These are phyloP conservation scores for Talaromyces rugulosus DNA, from an alignment of 2,329 filamentous ascomycete species.

Conservation along the genomic window DNA sequence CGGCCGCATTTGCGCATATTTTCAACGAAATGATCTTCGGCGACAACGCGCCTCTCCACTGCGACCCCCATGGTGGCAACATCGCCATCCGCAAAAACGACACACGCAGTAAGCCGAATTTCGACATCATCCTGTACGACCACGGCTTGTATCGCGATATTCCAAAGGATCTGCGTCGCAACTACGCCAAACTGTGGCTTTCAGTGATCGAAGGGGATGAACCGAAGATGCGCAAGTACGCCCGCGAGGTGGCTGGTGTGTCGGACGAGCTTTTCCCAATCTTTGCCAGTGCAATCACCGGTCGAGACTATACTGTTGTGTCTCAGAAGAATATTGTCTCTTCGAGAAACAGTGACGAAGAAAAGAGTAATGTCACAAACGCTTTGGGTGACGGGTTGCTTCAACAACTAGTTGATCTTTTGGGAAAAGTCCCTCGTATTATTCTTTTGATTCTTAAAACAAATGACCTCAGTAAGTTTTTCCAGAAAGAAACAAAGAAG, in stretches of 20 bases:
- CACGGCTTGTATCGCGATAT: constrained; percentile 96
- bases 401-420: constrained; percentile 78
- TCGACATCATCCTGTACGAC: constrained; percentile 94
- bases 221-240: constrained; percentile 78
- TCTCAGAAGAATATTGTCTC: constrained; percentile 52
- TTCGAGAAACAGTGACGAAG: constrained; percentile 60
- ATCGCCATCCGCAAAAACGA: constrained; percentile 82
- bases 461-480: constrained; percentile 72
- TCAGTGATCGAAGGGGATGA: constrained; percentile 90
- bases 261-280: constrained; percentile 87
- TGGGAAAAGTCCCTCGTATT: constrained; percentile 84
- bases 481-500: no score
- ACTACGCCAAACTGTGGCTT: constrained; percentile 96
- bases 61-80: constrained; percentile 95
- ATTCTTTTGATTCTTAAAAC: constrained; percentile 96
- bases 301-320: constrained; percentile 79
- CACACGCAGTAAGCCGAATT: constrained; percentile 64
- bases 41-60: constrained; percentile 80
- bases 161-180: constrained; percentile 68
- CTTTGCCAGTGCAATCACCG: constrained; percentile 94
- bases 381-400: constrained; percentile 85
- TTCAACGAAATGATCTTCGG: constrained; percentile 99
- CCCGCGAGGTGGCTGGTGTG: constrained; percentile 83
- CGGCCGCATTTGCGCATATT: constrained; percentile 79
- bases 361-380: constrained; percentile 81